Conservation (phyloP, 2,329 filamentous ascomycete genomes). For the Colletotrichum endophyticum region DNA sequence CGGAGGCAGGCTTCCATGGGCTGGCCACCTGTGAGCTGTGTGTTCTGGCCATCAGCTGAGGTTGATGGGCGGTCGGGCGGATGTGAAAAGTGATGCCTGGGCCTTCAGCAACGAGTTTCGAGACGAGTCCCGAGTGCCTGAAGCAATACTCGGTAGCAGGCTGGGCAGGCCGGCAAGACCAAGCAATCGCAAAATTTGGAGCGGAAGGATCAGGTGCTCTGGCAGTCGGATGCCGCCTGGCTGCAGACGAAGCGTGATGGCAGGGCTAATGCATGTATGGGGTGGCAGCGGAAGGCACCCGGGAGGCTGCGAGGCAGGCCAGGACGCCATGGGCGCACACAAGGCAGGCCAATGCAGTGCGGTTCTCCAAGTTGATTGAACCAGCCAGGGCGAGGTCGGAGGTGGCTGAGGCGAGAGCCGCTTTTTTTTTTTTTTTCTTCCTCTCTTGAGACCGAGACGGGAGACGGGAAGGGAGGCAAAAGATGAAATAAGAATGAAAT, state of each 20-base stretch:
- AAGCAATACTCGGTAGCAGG: background rate
- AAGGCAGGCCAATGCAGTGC: background rate
- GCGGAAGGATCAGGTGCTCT: background rate
- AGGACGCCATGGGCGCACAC: background rate
- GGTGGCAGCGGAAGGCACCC: background rate
- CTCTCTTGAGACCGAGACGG: too few species aligned
- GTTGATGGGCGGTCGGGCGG: background rate
- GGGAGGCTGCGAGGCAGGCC: background rate
- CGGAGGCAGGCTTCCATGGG: background rate
- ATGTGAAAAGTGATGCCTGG: background rate
- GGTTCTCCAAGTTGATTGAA: background rate
- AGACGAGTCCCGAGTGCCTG: background rate
- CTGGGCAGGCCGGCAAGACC: background rate
- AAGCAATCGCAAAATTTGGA: background rate
- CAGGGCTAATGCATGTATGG: conserved; percentile 1
- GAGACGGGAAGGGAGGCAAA: background rate
- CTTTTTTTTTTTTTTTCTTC: background rate
- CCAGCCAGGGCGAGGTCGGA: background rate
- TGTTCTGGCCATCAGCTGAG: background rate
- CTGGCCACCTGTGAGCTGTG: background rate
- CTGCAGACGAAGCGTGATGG: background rate
- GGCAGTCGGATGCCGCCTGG: background rate
- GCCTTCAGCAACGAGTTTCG: background rate
- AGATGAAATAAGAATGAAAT: background rate
- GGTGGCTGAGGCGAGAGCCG: background rate